Base-by-base conservation (phyloP, 2,329 filamentous ascomycete species). In the Botrytis elliptica region DNA sequence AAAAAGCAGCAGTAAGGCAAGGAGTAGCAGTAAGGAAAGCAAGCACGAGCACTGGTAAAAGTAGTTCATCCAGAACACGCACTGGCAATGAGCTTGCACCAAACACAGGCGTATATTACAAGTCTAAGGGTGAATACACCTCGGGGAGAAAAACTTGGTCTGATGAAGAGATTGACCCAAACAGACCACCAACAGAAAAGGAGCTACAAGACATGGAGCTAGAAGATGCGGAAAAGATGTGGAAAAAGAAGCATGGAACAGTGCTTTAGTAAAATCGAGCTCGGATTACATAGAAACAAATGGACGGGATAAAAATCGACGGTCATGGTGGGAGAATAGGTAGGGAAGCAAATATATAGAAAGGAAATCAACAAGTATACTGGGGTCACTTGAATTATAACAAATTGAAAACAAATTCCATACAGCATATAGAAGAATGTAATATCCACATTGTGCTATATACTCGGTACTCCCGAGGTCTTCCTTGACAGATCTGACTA, bases 391-490 rank as follows among this genome's bases (percentile, higher is more conserved):
- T 42, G 16, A 42, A 42, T 14, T 42, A 42, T 18, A 42, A 18
- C 18, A 46, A 46, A 46, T 46, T 46, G 44, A 46, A 20, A 46
- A 9, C 22, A 9, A 3, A 22, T 7, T 22, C 8, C 18, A 46
- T 38, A 65, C 12, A 42, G 20, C 38, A 44, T 18, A 2, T 18
- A 65, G 4, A 42, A 44, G n/a, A 16, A 42, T 20, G 44, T 29
- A 16, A 75, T 64, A 73, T 75, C 73, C 20, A 69, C 49, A 65
- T 64, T 40, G 72, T 76, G 72, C 57, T 74, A 66, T 73, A 75
- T 49, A 44, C 40, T 74, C 75, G 75, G 76, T 73, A 66, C 69
- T 52, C 33, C 33, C 33, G 33, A 33, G 33, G 33, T 33, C 62
- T 70, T 72, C 74, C 75, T 73, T 74, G 59, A 73, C 68, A 65